Evolutionary conservation across 805 yeast species (phyloP), one percentile per base, ranked within the genome.

Genomic region (Vanderwaltozyma polyspora): DNA sequence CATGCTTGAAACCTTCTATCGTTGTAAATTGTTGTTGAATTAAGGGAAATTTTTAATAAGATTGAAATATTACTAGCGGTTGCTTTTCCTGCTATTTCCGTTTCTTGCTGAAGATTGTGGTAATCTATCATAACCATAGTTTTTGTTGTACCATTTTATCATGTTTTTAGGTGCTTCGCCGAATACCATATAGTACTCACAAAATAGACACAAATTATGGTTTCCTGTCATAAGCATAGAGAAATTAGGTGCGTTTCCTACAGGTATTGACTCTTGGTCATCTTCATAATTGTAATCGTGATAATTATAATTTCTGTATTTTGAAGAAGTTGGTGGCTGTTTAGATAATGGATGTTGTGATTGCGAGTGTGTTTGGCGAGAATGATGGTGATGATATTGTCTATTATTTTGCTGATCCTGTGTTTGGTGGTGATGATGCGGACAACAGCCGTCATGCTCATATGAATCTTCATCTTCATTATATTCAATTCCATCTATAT

Each of bases 131-230:
- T 49, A 47, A 11, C 55, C 57, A 37, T 43, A 45, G 25, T 39
- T 43, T 29, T 42, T 48, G 37, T 70, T 67, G 39, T 66, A 66
- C 68, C 72, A 67, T 45, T 64, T 66, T 39, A 70, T 66, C 64
- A 68, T 63, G 45, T 69, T 68, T 17, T 52, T 50, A 0, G 77
- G 76, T 32, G 68, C 66, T 29, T 51, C 53, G 2, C 76, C 76
- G 48, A 62, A 71, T 2, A 70, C 63, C 33, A 63, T 59, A 45
- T 69, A 72, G 47, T 70, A 71, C 42, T 70, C 74, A 49, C 77
- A 71, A 35, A 71, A 63, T 40, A 68, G 51, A 45, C 77, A 71
- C 40, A 63, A 35, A 6, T 52, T 52, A 10, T 41, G 35, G 19
- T 43, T 41, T 9, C 43, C 43, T 24, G 40, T 44, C 26, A 49